Base-by-base conservation (phyloP, 257 asterid species). In the Rubia yunnanensis region DNA sequence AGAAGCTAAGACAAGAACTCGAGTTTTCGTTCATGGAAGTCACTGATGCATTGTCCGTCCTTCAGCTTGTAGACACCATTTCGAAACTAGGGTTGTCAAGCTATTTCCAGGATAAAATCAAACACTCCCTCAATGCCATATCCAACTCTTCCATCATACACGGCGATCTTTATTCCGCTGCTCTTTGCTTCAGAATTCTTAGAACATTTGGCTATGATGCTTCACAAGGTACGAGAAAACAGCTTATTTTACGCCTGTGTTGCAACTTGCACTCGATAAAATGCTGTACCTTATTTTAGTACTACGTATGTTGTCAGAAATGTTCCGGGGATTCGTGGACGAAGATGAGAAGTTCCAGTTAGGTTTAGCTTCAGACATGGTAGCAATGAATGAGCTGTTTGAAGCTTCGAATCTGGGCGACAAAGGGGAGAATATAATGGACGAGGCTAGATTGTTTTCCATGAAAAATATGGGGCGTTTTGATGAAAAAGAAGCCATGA, bases 201-300 rank as follows among this genome's bases (percentile, higher is more conserved):
- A 79, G 95, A 76, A 85, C 79, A 35, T 72, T 81, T 46, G 91
- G 87, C n/a, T 73, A 70, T 64, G 39, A 73, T 66, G 85, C 81
- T 76, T 61, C 89, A n/a, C 77, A 72, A 77, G 91, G 94, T 83
- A 0, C 1, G 23, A 20, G 11, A 3, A 20, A 14, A 44, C 14
- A 44, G 17, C 9, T 15, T 7, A n/a, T 20, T 50, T 5, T n/a
- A 18, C 57, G 23, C 57, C 0, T n/a, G n/a, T n/a, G n/a, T n/a
- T n/a, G n/a, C n/a, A n/a, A n/a, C n/a, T 50, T 7, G 5, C 1
- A 50, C 4, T 7, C 3, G 11, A 50, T 20, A 18, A 50, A 20
- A 50, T 18, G 11, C n/a, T 15, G 52, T 44, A 15, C 52, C 52
- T 44, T 44, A 44, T 5, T 44, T 44, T 4, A 4, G 52, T 15